Evolutionary conservation across 805 yeast species (phyloP).

Genomic region (Wickerhamiella siamensis): DNA sequence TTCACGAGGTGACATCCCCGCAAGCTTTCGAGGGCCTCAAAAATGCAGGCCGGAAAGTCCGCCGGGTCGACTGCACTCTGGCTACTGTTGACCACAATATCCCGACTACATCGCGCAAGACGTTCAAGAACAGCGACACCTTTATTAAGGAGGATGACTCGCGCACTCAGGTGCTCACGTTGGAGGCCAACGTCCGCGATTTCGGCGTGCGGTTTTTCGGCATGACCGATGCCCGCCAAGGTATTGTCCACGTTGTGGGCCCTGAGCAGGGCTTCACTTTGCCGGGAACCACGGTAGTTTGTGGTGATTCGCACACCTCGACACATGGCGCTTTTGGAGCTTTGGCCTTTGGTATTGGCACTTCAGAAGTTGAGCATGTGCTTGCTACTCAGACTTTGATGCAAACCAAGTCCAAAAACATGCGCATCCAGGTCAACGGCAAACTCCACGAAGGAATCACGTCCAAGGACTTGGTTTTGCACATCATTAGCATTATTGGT

Average conservation of each 20-base stretch:
- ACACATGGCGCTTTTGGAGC: slow-evolving; percentile 99
- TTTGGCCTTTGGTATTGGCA: slow-evolving; percentile 96
- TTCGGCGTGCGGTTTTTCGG: slow-evolving; percentile 89
- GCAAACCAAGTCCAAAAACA: slow-evolving; percentile 90
- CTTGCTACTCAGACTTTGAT: slow-evolving; percentile 89
- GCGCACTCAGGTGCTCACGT: slow-evolving; percentile 77
- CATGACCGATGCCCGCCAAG: slow-evolving; percentile 88
- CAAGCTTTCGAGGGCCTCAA: slow-evolving; percentile 95
- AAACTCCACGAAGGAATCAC: slow-evolving; percentile 79
- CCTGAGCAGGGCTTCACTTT: slow-evolving; percentile 98
- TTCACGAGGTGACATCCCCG: slow-evolving; percentile 97
- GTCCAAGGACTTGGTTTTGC: slow-evolving; percentile 87
- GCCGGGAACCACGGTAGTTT: slow-evolving; percentile 97
- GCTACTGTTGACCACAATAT: slow-evolving; percentile 96
- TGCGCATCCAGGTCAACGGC: slow-evolving; percentile 80
- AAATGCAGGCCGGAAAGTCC: slow-evolving; percentile 74
- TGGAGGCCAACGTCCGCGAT: slow-evolving; percentile 82
- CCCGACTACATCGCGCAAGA: slow-evolving; percentile 79
- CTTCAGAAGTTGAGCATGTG: slow-evolving; percentile 98
- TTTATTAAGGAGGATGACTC: slow-evolving; percentile 88
- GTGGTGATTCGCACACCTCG: slow-evolving; percentile 98
- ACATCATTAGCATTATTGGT: slow-evolving; percentile 91
- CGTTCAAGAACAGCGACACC: slow-evolving; percentile 55
- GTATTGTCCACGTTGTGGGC: slow-evolving; percentile 96
- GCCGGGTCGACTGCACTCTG: slow-evolving; percentile 83